phyloP scores from a whole-genome alignment of 208 protist genomes.

The Novymonas esmeraldas region DNA sequence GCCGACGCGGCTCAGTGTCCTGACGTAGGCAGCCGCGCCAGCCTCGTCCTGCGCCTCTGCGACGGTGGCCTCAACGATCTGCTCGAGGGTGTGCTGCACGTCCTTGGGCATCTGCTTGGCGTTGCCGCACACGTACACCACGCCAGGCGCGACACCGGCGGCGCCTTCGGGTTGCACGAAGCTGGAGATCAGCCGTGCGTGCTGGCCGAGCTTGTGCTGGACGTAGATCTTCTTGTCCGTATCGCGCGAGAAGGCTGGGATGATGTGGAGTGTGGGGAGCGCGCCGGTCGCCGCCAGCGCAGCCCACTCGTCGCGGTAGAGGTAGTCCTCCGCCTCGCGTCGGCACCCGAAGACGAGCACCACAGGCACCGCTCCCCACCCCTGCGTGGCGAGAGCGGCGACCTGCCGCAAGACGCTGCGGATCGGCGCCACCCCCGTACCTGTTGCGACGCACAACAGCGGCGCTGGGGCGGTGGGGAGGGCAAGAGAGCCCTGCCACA shows the following conservation, averaged over 20 bases:
- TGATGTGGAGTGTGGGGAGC: slow-evolving; percentile 55
- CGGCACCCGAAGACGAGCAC: slow-evolving; percentile 85
- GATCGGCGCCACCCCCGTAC: slow-evolving; percentile 86
- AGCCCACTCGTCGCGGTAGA: slow-evolving; percentile 78
- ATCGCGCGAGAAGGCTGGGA: slow-evolving; percentile 87
- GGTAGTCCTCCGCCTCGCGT: slow-evolving; percentile 63
- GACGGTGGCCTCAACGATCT: slow-evolving; percentile 58
- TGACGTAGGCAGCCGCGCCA: slow-evolving; percentile 39
- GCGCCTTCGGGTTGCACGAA: slow-evolving; percentile 44
- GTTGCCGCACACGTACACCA: slow-evolving; percentile 84
- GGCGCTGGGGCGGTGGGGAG: slow-evolving; percentile 48
- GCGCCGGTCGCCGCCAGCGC: slow-evolving; percentile 21
- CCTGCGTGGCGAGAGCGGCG: slow-evolving; percentile 24
- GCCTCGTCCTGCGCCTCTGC: slow-evolving; percentile 46
- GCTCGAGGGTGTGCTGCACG: slow-evolving; percentile 51
- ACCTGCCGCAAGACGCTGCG: slow-evolving; percentile 75
- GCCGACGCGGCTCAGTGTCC: slow-evolving; percentile 42
- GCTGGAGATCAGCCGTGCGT: slow-evolving; percentile 50
- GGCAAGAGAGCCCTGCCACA: slow-evolving; percentile 71
- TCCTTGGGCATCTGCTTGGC: slow-evolving; percentile 89
- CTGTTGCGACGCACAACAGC: slow-evolving; percentile 73
- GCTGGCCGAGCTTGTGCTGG: slow-evolving; percentile 79
- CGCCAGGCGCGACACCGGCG: slow-evolving; percentile 23
- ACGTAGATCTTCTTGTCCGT: slow-evolving; percentile 84
- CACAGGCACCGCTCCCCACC: slow-evolving; percentile 61